phyloP scores from a whole-genome alignment of 495 filamentous ascomycete genomes.

The Podospora pseudopauciseta region DNA sequence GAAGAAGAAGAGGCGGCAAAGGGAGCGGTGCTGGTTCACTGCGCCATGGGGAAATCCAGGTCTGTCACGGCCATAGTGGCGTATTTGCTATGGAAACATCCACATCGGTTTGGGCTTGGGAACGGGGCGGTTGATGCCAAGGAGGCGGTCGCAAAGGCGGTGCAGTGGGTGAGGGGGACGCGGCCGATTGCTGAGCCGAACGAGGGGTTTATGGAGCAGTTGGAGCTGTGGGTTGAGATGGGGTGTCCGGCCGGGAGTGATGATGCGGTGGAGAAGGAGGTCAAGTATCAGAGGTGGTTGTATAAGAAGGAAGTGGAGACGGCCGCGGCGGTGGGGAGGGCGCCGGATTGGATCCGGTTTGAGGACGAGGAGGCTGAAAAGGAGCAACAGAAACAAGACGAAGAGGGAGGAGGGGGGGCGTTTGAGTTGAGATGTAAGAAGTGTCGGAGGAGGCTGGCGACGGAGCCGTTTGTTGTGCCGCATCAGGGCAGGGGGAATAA shows the following conservation, averaged over 20 bases:
- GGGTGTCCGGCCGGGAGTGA: constrained; percentile 60
- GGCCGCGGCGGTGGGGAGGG: constrained; percentile 59
- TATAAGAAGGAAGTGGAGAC: constrained; percentile 74
- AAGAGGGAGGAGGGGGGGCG: neutral
- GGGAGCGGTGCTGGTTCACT: constrained; percentile 50
- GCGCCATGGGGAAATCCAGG: constrained; percentile 94
- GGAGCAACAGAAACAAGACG: constrained; percentile 11
- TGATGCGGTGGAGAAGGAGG: constrained; percentile 55
- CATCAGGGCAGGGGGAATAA: constrained; percentile 31
- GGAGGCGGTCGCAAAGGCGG: constrained; percentile 35
- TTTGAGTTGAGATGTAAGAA: constrained; percentile 60
- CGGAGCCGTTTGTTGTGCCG: constrained; percentile 38
- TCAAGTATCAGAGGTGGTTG: constrained; percentile 83
- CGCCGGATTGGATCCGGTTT: constrained; percentile 72
- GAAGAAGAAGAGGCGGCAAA: neutral
- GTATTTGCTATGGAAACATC: constrained; percentile 70
- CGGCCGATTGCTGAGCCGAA: constrained; percentile 82
- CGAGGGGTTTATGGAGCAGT: constrained; percentile 79
- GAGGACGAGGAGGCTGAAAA: constrained; percentile 63
- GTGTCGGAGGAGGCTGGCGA: constrained; percentile 53
- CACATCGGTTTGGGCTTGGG: constrained; percentile 41
- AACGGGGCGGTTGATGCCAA: constrained; percentile 21
- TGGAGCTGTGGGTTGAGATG: constrained; percentile 84
- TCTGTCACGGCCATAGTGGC: constrained; percentile 81
- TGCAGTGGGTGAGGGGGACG: constrained; percentile 55